A percentile compares a stretch with the other conserved stretches of the same genome.
Evolutionary conservation across 768 basidiomycete species (phyloP).

Genomic region (Galerina sulciceps): DNA sequence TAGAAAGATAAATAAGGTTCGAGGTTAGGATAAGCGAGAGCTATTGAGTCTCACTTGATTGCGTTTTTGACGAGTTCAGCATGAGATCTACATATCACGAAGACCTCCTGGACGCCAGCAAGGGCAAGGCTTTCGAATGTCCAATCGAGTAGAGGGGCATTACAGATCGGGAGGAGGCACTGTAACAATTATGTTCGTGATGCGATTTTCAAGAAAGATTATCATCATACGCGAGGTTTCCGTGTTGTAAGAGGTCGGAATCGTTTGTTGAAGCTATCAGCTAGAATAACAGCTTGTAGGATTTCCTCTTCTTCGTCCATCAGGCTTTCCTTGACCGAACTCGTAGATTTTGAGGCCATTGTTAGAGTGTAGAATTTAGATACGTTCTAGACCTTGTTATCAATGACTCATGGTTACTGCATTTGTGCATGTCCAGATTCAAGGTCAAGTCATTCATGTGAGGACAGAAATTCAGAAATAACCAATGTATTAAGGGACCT

Average conservation of each 20-base stretch:
- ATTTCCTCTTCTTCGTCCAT: constrained; percentile 80
- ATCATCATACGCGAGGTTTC: constrained; percentile 76
- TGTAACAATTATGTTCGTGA: constrained; percentile 33
- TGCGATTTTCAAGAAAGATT: constrained; percentile 11
- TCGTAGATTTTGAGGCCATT: constrained; percentile 71
- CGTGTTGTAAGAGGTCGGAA: constrained; percentile 89
- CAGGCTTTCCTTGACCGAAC: constrained; percentile 62
- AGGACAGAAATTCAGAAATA: constrained; percentile 34
- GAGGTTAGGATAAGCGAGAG: constrained; percentile 10
- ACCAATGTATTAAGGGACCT: constrained; percentile 61
- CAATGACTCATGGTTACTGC: constrained; percentile 29
- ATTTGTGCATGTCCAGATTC: constrained; percentile 8
- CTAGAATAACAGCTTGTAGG: constrained; percentile 92
- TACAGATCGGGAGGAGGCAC: constrained; percentile 94
- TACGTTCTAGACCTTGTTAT: not conserved
- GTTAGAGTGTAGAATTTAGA: constrained; percentile 15
- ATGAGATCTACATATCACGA: constrained; percentile 93
- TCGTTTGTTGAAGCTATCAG: constrained; percentile 94
- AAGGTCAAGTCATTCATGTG: constrained; percentile 1
- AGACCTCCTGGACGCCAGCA: constrained; percentile 96
- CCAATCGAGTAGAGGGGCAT: constrained; percentile 93
- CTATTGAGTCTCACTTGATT: constrained; percentile 63
- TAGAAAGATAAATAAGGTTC: constrained; percentile 5
- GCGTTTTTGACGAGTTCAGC: constrained; percentile 83
- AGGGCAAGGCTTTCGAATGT: constrained; percentile 93